These are phyloP conservation scores for Flaveria floridana DNA, from an alignment of 140 eudicot species.

Conservation along the genomic window DNA sequence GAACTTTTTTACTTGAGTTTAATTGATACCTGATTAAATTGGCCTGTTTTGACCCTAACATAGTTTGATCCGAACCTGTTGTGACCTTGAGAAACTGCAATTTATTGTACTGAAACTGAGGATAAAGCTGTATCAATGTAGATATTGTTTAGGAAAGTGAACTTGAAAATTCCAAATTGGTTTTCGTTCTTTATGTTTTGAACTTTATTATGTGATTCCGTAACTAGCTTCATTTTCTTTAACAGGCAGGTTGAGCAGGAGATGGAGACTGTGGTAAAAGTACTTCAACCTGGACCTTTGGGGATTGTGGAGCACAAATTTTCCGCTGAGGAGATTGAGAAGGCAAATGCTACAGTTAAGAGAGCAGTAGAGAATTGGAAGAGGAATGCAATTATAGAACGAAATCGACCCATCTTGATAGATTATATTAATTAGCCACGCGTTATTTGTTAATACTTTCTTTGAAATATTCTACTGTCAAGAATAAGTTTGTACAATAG, in stretches of 20 bases:
- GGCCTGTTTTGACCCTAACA: too few relatives aligned
- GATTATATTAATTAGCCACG: conserved; percentile 49
- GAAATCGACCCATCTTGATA: conserved; percentile 57
- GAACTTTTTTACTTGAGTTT: too few relatives aligned
- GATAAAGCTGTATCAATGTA: too few relatives aligned
- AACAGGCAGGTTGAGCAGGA: conserved; percentile 83
- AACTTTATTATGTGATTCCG: background rate
- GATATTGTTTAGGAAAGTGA: too few relatives aligned
- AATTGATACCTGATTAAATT: too few relatives aligned
- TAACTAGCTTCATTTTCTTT: conserved; percentile 1
- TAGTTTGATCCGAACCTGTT: too few relatives aligned
- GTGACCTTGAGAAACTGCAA: too few relatives aligned
- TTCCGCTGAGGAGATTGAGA: conserved; percentile 57
- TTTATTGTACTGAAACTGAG: background rate
- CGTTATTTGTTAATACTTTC: conserved; percentile 12
- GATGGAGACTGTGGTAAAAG: conserved; percentile 78
- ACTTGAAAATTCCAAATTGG: background rate
- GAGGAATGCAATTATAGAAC: conserved; percentile 61
- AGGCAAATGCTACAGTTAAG: conserved; percentile 61
- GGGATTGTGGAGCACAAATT: conserved; percentile 87
- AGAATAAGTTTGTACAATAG: conserved; percentile 21
- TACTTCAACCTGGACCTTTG: conserved; percentile 88
- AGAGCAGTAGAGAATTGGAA: conserved; percentile 79
- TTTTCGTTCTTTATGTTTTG: background rate
- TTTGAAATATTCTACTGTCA: conserved; percentile 13